phyloP scores from a whole-genome alignment of 2,329 filamentous ascomycete genomes.

The Uncinocarpus reesii region DNA sequence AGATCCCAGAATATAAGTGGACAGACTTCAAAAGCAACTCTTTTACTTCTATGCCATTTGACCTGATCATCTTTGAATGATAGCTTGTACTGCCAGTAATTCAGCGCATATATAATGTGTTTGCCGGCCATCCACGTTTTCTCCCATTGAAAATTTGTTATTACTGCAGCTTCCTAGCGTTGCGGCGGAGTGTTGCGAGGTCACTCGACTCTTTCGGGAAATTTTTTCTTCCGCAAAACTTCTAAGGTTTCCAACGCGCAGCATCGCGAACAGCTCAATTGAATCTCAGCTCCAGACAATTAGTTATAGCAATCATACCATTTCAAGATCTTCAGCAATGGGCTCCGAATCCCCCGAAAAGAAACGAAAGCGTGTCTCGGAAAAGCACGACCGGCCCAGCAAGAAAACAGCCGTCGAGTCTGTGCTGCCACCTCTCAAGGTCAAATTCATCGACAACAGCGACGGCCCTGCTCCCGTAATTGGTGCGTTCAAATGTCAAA shows the following conservation, averaged over 20 bases:
- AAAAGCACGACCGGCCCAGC: constrained; percentile 36
- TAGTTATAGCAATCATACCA: background rate
- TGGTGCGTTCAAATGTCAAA: constrained; percentile 33
- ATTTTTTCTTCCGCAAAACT: constrained; percentile 11
- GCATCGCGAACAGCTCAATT: background rate
- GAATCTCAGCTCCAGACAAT: background rate
- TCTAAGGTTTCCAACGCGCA: background rate
- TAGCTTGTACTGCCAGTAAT: background rate
- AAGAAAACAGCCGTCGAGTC: constrained; percentile 40
- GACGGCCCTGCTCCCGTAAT: constrained; percentile 42
- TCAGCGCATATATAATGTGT: too few species aligned
- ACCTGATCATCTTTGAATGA: background rate
- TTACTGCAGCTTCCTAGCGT: background rate
- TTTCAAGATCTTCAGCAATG: constrained; percentile 21
- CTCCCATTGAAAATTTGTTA: background rate
- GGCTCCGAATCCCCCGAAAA: constrained; percentile 32
- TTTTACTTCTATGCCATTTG: background rate
- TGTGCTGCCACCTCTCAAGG: constrained; percentile 32
- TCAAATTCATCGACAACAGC: constrained; percentile 40
- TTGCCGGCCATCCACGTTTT: too few species aligned
- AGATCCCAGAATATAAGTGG: constrained; percentile 12
- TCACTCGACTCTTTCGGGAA: background rate
- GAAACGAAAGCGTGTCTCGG: constrained; percentile 43
- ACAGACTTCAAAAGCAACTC: constrained; percentile 5
- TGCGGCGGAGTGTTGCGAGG: background rate